phyloP scores from a whole-genome alignment of 148 eudicot species.

The Camellia sinensis region DNA sequence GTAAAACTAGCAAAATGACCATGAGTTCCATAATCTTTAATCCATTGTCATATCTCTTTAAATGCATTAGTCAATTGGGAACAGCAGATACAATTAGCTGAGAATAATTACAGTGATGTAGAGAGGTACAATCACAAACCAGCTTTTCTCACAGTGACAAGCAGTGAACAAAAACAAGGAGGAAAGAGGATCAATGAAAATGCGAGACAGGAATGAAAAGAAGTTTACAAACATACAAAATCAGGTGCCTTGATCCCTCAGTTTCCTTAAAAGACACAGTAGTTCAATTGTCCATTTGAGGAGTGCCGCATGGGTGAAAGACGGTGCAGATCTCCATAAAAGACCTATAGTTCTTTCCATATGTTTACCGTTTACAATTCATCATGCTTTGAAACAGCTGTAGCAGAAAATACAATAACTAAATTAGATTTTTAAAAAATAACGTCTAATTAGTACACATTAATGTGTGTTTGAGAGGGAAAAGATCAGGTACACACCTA shows the following conservation, averaged over 20 bases:
- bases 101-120: background rate
- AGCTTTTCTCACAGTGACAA: background rate
- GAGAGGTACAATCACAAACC: background rate
- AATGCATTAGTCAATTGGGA: too few relatives aligned
- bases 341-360: background rate
- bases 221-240: background rate
- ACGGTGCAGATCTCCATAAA: background rate
- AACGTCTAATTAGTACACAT: too few relatives aligned
- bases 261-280: background rate
- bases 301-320: background rate
- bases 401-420: conserved; percentile 9
- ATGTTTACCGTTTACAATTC: conserved; percentile 27
- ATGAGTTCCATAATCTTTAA: background rate
- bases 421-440: too few relatives aligned
- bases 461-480: too few relatives aligned
- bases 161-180: background rate
- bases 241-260: background rate
- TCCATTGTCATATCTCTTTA: background rate
- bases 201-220: background rate
- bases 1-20: background rate
- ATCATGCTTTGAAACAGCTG: conserved; percentile 38
- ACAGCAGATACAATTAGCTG: too few relatives aligned
- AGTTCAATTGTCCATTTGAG: conserved; percentile 4
- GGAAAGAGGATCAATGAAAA: background rate
- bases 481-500: too few relatives aligned